Evolutionary conservation across 2,329 filamentous ascomycete species (phyloP).

Genomic region (Ampelomyces quisqualis): DNA sequence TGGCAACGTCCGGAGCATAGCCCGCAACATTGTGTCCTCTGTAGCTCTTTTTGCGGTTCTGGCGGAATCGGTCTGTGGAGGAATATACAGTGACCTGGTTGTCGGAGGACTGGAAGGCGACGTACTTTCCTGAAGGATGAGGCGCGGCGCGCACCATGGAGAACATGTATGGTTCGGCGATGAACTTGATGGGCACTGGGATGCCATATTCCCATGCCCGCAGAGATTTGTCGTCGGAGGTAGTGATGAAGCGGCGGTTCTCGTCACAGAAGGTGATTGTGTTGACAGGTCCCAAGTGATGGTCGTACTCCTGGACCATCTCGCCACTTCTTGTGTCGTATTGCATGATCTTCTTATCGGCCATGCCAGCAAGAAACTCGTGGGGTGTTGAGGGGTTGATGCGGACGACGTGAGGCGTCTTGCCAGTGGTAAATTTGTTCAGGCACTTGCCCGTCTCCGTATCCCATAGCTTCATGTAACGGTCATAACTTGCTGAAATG

Average conservation of each 20-base stretch:
- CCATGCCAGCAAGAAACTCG: constrained; percentile 95
- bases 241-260: constrained; percentile 94
- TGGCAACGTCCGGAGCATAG: constrained; percentile 84
- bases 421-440: constrained; percentile 86
- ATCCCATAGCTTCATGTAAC: constrained; percentile 97
- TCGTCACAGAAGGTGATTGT: constrained; percentile 96
- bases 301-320: constrained; percentile 95
- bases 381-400: constrained; percentile 86
- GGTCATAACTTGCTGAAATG: constrained; percentile 87
- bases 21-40: constrained; percentile 94
- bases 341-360: constrained; percentile 97
- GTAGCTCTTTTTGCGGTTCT: constrained; percentile 97
- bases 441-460: constrained; percentile 91
- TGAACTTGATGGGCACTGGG: constrained; percentile 97
- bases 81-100: constrained; percentile 98
- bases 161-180: constrained; percentile 97
- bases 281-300: constrained; percentile 96
- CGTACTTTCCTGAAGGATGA: constrained; percentile 90
- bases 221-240: constrained; percentile 93
- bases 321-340: constrained; percentile 84
- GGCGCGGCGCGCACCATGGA: constrained; percentile 81
- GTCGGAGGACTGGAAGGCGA: constrained; percentile 89
- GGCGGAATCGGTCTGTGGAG: constrained; percentile 90
- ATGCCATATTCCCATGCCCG: constrained; percentile 99
- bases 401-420: constrained; percentile 89